phyloP scores from a whole-genome alignment of 192 early-diverging fungal genomes.

The Jimgerdemannia flammicorona region DNA sequence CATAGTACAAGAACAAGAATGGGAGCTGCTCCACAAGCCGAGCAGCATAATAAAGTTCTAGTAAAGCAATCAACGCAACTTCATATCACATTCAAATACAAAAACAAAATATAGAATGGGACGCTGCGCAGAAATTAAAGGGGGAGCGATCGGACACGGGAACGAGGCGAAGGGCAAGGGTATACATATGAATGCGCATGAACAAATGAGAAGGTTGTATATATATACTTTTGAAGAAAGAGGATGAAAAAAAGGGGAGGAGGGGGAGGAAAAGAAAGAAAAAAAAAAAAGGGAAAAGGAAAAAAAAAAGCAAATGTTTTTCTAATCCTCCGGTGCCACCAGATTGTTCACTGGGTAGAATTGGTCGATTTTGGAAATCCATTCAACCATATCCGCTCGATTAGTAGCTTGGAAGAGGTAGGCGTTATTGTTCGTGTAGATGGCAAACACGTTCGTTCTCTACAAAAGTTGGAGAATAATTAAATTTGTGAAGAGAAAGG shows the following conservation, averaged over 20 bases:
- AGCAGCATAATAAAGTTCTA: too few species aligned
- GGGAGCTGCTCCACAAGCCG: too few species aligned
- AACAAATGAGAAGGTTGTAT: not conserved
- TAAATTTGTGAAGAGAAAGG: too few species aligned
- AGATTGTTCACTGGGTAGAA: conserved; percentile 27
- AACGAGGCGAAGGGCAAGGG: not conserved
- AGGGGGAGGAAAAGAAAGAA: not conserved
- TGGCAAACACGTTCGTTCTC: conserved; percentile 63
- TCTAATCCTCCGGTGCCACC: not conserved
- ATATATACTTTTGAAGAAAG: conserved; percentile 1
- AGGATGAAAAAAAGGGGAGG: conserved; percentile 2
- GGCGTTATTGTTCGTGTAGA: conserved; percentile 61
- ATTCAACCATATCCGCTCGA: conserved; percentile 59
- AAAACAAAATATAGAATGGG: not conserved
- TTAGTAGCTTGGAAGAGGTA: conserved; percentile 64
- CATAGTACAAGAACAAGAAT: not conserved
- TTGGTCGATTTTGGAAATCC: conserved; percentile 50
- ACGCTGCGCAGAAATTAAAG: not conserved
- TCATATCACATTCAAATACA: not conserved
- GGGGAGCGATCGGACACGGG: not conserved
- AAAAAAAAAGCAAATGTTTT: not conserved
- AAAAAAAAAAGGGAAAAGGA: not conserved
- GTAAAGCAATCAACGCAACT: not conserved
- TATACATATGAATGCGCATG: not conserved
- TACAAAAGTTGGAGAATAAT: too few species aligned